These are phyloP conservation scores for Scheffersomyces ergatensis DNA, from an alignment of 805 yeast species.

Conservation along the genomic window DNA sequence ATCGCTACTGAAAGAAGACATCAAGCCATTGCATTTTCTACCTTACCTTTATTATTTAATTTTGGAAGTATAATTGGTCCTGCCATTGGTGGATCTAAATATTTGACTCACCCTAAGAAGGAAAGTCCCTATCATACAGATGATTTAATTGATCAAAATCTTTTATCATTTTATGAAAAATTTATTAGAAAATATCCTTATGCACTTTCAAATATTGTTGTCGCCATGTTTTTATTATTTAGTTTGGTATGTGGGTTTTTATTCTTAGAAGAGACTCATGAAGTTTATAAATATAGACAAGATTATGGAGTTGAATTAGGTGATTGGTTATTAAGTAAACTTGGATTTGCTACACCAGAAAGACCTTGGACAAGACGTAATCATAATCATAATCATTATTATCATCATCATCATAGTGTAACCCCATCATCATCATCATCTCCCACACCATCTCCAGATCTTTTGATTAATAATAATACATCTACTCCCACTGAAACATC, in stretches of 20 bases:
- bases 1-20: constrained; percentile 27
- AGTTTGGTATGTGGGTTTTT: constrained; percentile 23
- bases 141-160: neutral
- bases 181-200: constrained; percentile 28
- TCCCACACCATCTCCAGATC: neutral
- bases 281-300: constrained; percentile 12
- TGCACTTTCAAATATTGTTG: constrained; percentile 33
- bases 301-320: constrained; percentile 31
- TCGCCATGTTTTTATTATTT: constrained; percentile 19
- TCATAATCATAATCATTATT: neutral
- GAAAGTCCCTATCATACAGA: constrained; percentile 12
- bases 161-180: constrained; percentile 13
- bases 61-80: constrained; percentile 32
- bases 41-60: constrained; percentile 30
- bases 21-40: constrained; percentile 28
- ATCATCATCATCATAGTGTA: neutral
- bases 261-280: constrained; percentile 34
- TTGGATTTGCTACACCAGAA: constrained; percentile 15
- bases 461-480: too few relatives aligned
- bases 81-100: constrained; percentile 27
- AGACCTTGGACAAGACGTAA: constrained; percentile 5
- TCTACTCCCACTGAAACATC: constrained; percentile 4
- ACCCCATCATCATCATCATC: neutral
- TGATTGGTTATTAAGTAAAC: constrained; percentile 18
- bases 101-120: constrained; percentile 23